phyloP scores from a whole-genome alignment of 177 flowering plant species.

The Vitis hybrid region DNA sequence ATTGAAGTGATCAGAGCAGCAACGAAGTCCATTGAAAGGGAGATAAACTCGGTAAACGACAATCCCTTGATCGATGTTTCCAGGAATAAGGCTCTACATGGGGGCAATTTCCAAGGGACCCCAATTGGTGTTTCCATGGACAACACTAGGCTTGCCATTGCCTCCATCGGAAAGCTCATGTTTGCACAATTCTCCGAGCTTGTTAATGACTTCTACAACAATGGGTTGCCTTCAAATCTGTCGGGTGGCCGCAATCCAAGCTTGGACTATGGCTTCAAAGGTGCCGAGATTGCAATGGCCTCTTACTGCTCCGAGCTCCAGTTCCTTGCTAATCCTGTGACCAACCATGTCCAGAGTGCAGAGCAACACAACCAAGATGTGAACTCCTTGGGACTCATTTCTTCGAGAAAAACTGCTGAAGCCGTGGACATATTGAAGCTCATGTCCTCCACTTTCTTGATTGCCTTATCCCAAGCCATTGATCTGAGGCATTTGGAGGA shows the following conservation, averaged over 20 bases:
- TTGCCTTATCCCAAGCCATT: slow-evolving; percentile 52
- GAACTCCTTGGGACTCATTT: slow-evolving; percentile 47
- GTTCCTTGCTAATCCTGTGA: slow-evolving; percentile 46
- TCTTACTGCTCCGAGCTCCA: slow-evolving; percentile 51
- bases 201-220: slow-evolving; percentile 58
- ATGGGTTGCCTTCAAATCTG: slow-evolving; percentile 56
- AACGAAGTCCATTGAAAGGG: slow-evolving; percentile 53
- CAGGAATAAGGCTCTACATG: slow-evolving; percentile 49
- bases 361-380: slow-evolving; percentile 57
- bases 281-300: slow-evolving; percentile 57
- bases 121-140: slow-evolving; percentile 61
- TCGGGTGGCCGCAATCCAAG: slow-evolving; percentile 50
- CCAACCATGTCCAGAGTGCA: slow-evolving; percentile 57
- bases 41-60: slow-evolving; percentile 61
- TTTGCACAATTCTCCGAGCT: slow-evolving; percentile 51
- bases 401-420: slow-evolving; percentile 47
- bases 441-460: slow-evolving; percentile 46
- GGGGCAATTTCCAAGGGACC: slow-evolving; percentile 57
- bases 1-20: slow-evolving; percentile 55
- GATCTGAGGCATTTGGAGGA: slow-evolving; percentile 58
- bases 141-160: slow-evolving; percentile 45
- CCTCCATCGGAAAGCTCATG: slow-evolving; percentile 49
- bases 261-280: slow-evolving; percentile 52
- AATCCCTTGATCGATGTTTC: slow-evolving; percentile 59
- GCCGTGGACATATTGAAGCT: slow-evolving; percentile 50